Evolutionary conservation across 2,329 filamentous ascomycete genomes (phyloP).

Genomic region (Diaporthe aspalathi): DNA sequence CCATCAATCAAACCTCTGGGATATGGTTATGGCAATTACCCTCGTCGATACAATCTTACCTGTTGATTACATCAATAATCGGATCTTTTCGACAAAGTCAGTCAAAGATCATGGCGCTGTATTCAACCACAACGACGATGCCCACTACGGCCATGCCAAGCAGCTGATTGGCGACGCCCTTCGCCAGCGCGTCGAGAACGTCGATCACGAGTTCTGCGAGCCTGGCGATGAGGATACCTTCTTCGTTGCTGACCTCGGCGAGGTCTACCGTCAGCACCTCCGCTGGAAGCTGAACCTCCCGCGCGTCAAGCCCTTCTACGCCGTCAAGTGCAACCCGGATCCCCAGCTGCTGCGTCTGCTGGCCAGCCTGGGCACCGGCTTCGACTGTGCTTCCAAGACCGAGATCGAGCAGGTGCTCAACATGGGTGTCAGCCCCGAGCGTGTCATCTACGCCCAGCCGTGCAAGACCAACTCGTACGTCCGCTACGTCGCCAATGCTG

Average conservation of each 20-base stretch:
- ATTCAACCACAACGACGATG: constrained; percentile 50
- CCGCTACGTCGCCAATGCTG: constrained; percentile 84
- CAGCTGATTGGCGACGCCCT: constrained; percentile 88
- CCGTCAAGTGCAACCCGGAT: constrained; percentile 99
- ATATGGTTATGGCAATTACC: constrained; percentile 75
- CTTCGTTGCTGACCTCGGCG: constrained; percentile 97
- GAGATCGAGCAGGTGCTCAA: constrained; percentile 93
- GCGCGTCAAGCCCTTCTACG: constrained; percentile 96
- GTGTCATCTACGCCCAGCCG: constrained; percentile 98
- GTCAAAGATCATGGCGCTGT: constrained; percentile 46
- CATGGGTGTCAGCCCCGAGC: constrained; percentile 84
- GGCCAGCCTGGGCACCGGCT: constrained; percentile 88
- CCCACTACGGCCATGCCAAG: constrained; percentile 69
- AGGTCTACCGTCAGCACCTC: constrained; percentile 98
- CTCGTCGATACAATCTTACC: constrained; percentile 66
- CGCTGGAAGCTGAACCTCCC: constrained; percentile 96
- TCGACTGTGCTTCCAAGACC: constrained; percentile 97
- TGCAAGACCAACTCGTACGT: constrained; percentile 99
- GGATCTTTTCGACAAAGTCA: constrained; percentile 58
- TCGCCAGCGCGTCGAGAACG: constrained; percentile 82
- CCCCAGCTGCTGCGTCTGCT: constrained; percentile 88
- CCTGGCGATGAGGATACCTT: constrained; percentile 97
- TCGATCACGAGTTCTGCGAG: constrained; percentile 89
- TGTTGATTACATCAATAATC: constrained; percentile 62
- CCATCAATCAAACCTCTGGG: constrained; percentile 53